A percentile compares a stretch with the other conserved stretches of the same genome.
phyloP scores from a whole-genome alignment of 176 grass and related monocot species.

The Elaeis guineensis region DNA sequence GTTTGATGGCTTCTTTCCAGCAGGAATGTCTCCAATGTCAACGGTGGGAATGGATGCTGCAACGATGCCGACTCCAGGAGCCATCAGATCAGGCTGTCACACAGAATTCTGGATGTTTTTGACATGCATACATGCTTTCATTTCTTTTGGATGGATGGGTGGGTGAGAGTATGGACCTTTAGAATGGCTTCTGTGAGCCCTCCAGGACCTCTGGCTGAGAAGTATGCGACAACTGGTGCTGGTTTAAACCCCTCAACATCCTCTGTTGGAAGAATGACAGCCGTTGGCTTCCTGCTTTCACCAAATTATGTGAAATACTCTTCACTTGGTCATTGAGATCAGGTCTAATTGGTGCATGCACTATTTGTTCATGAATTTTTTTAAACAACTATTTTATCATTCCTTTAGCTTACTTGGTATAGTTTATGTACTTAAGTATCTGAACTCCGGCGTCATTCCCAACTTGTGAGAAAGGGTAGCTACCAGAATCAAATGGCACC shows the following conservation, averaged over 20 bases:
- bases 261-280: conserved; percentile 55
- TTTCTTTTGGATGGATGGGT: background rate
- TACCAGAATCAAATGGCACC: conserved; percentile 63
- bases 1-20: conserved; percentile 57
- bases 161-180: conserved; percentile 32
- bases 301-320: background rate
- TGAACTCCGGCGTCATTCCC: conserved; percentile 57
- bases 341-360: no score
- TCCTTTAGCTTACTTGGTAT: conserved; percentile 50
- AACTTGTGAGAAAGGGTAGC: conserved; percentile 69
- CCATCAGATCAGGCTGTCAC: conserved; percentile 89
- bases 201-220: conserved; percentile 73
- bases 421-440: conserved; percentile 83
- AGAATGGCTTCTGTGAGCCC: conserved; percentile 74
- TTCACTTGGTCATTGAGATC: no score
- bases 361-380: no score
- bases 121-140: background rate
- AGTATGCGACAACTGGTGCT: conserved; percentile 72
- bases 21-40: conserved; percentile 38
- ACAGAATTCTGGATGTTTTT: background rate
- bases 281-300: conserved; percentile 51
- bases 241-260: conserved; percentile 60
- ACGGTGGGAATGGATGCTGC: conserved; percentile 57
- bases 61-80: conserved; percentile 84
- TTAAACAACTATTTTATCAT: background rate